phyloP scores from a whole-genome alignment of 306 rosid genomes.

The Carpinus viminea region DNA sequence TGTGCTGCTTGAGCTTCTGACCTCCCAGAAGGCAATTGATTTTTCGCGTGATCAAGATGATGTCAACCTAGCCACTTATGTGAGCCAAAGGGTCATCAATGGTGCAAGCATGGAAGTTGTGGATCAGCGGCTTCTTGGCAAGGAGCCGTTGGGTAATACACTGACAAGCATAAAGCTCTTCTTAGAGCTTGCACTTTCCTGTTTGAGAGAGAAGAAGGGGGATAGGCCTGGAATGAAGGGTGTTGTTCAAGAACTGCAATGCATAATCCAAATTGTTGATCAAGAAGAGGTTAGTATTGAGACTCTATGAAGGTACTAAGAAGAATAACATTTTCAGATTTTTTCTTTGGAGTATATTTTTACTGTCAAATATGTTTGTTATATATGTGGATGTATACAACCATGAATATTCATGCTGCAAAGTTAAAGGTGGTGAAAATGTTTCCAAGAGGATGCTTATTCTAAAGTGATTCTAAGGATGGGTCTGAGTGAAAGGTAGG shows the following conservation, averaged over 20 bases:
- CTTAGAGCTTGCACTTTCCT: constrained; percentile 74
- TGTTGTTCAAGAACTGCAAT: constrained; percentile 62
- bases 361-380: constrained; percentile 4
- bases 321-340: neutral
- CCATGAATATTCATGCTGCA: constrained; percentile 43
- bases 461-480: constrained; percentile 46
- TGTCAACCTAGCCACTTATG: constrained; percentile 71
- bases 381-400: neutral
- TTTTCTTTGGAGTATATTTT: neutral
- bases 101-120: constrained; percentile 53
- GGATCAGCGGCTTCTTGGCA: constrained; percentile 56
- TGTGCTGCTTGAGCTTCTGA: constrained; percentile 80
- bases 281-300: constrained; percentile 36
- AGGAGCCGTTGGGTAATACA: constrained; percentile 32
- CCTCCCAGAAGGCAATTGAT: constrained; percentile 84
- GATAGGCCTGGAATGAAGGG: constrained; percentile 88
- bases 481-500: constrained; percentile 27
- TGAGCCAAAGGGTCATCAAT: constrained; percentile 50
- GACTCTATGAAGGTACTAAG: neutral
- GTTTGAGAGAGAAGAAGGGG: constrained; percentile 75
- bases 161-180: constrained; percentile 55
- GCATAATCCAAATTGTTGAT: constrained; percentile 50
- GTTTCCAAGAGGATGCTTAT: constrained; percentile 23
- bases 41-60: constrained; percentile 72
- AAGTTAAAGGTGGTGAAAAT: constrained; percentile 21